A percentile compares a stretch with the other conserved stretches of the same genome.
These are phyloP conservation scores for Fusarium keratoplasticum DNA, from an alignment of 2,329 filamentous ascomycete genomes.

Conservation along the genomic window DNA sequence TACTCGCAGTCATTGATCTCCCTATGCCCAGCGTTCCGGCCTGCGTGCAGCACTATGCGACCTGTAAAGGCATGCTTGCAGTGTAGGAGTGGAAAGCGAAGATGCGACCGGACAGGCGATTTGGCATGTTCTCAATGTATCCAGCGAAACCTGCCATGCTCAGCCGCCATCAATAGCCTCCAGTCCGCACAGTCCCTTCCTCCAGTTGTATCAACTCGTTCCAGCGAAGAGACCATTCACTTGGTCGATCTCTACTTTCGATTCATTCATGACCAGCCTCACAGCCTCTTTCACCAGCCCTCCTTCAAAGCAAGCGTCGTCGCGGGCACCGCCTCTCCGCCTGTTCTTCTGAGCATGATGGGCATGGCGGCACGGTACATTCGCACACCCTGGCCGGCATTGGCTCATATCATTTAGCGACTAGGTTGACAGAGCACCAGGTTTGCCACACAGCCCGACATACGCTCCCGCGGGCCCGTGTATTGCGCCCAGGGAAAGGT, in stretches of 20 bases:
- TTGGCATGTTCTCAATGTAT: slow-evolving; percentile 25
- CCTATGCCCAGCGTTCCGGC: neutral
- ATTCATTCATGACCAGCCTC: slow-evolving; percentile 39
- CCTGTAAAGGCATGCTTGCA: slow-evolving; percentile 34
- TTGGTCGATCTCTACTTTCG: slow-evolving; percentile 38
- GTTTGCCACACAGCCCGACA: slow-evolving; percentile 18
- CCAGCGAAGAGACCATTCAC: slow-evolving; percentile 5
- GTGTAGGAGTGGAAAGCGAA: slow-evolving; percentile 34
- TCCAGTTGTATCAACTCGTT: neutral
- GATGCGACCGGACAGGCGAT: slow-evolving; percentile 19
- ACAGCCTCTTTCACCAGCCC: slow-evolving; percentile 37
- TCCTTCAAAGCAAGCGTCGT: slow-evolving; percentile 29
- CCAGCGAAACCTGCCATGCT: slow-evolving; percentile 29
- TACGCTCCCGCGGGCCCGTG: slow-evolving; percentile 29
- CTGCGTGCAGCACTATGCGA: slow-evolving; percentile 18
- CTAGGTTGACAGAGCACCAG: neutral
- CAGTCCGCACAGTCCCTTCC: neutral
- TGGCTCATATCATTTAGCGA: neutral
- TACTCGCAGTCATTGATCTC: neutral
- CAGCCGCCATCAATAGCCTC: neutral
- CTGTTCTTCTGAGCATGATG: slow-evolving; percentile 35
- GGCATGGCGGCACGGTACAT: slow-evolving; percentile 38
- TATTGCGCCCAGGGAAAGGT: slow-evolving; percentile 29
- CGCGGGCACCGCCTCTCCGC: slow-evolving; percentile 7
- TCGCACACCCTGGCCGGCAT: neutral